Conservation (phyloP, 768 basidiomycete species). For the Auricularia sp. region DNA sequence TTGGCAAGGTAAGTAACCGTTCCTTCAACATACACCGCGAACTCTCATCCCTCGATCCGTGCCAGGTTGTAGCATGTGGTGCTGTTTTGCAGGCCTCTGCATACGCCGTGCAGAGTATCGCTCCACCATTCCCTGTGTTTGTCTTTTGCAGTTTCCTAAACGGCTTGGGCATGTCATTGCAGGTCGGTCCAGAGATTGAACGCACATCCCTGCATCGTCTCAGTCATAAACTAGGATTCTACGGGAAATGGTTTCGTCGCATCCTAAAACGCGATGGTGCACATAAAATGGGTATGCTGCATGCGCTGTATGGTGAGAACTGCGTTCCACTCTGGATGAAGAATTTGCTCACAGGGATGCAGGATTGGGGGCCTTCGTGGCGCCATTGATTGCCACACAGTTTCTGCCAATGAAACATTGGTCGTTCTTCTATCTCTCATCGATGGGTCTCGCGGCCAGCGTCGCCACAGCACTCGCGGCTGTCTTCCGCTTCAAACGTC, state of each 20-base stretch:
- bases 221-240: not conserved
- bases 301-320: conserved; percentile 3
- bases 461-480: not conserved
- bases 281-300: conserved; percentile 4
- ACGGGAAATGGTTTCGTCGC: conserved; percentile 3
- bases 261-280: not conserved
- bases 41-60: not conserved
- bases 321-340: not conserved
- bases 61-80: conserved; percentile 32
- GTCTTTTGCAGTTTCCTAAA: not conserved
- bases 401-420: conserved; percentile 2
- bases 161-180: conserved; percentile 3
- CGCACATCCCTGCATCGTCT: not conserved
- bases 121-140: conserved; percentile 4
- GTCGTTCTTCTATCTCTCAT: not conserved
- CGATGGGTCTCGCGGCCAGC: not conserved
- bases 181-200: not conserved
- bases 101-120: conserved; percentile 8
- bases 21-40: not conserved
- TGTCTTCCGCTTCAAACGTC: not conserved
- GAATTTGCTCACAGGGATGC: not conserved
- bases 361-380: conserved; percentile 4
- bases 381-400: conserved; percentile 1
- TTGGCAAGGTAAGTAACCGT: conserved; percentile 32
- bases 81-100: conserved; percentile 12